Percentiles rank a stretch among this genome's conserved stretches.
Evolutionary conservation across 1,284 basidiomycete genomes (phyloP).

Genomic region (Chondrostereum purpureum): DNA sequence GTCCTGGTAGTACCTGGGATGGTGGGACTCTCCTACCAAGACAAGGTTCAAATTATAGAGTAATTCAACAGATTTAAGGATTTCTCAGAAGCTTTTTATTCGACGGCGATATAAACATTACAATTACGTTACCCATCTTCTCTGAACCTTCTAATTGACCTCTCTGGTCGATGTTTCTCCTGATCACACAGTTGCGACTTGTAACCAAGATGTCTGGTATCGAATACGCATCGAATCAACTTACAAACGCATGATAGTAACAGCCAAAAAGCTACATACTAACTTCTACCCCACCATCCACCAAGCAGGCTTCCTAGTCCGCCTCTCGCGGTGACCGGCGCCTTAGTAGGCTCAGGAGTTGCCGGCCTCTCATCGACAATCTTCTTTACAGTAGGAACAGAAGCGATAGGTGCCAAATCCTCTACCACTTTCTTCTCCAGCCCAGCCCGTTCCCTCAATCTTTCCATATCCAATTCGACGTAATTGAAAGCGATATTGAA

Average conservation of each 20-base stretch:
- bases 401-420: not conserved
- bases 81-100: too few species aligned
- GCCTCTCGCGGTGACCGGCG: slow-evolving; percentile 20
- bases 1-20: slow-evolving; percentile 3
- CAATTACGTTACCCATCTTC: not conserved
- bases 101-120: too few species aligned
- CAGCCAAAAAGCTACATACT: slow-evolving; percentile 2
- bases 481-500: slow-evolving; percentile 95
- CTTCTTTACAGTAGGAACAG: not conserved
- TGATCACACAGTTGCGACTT: too few species aligned
- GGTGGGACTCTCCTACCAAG: not conserved
- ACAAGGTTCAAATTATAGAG: not conserved
- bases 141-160: not conserved
- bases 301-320: slow-evolving; percentile 37
- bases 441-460: slow-evolving; percentile 65
- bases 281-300: slow-evolving; percentile 41
- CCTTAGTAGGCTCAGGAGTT: slow-evolving; percentile 21
- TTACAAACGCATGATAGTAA: not conserved
- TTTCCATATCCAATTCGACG: slow-evolving; percentile 77
- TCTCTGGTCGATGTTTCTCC: too few species aligned
- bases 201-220: not conserved
- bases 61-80: not conserved
- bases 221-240: not conserved
- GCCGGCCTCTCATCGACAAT: slow-evolving; percentile 11
- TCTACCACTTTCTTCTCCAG: slow-evolving; percentile 28